phyloP scores from a whole-genome alignment of 2,329 filamentous ascomycete genomes.

The Lachnellula subtilissima region DNA sequence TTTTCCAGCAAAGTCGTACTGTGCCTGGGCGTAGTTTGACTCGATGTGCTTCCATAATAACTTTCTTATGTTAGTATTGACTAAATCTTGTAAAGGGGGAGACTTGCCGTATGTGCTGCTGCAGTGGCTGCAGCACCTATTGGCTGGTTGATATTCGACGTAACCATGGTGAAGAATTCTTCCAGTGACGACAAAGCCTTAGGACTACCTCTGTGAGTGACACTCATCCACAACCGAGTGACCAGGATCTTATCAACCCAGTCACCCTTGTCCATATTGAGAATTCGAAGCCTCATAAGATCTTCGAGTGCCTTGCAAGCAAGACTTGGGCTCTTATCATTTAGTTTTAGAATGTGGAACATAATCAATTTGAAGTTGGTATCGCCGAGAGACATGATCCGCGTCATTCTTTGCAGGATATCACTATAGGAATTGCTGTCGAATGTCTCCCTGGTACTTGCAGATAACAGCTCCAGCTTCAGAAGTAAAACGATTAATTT shows the following conservation, averaged over 20 bases:
- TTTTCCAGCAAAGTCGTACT: constrained; percentile 50
- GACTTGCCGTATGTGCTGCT: constrained; percentile 60
- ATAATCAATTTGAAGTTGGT: constrained; percentile 61
- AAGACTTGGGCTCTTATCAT: constrained; percentile 46
- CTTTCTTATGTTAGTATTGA: constrained; percentile 39
- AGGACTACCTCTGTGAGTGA: constrained; percentile 37
- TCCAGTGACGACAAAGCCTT: constrained; percentile 36
- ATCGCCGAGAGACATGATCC: constrained; percentile 54
- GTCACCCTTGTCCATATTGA: constrained; percentile 42
- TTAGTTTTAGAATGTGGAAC: constrained; percentile 62
- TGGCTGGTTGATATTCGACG: constrained; percentile 39
- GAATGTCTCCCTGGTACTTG: constrained; percentile 42
- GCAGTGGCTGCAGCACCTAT: constrained; percentile 59
- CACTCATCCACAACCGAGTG: constrained; percentile 62
- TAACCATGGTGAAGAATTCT: constrained; percentile 43
- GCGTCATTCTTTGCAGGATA: constrained; percentile 59
- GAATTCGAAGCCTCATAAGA: constrained; percentile 55
- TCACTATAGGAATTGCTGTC: constrained; percentile 44
- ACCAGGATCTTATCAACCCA: constrained; percentile 69
- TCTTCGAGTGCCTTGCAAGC: constrained; percentile 54
- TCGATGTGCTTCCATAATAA: constrained; percentile 80
- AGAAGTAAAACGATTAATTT: constrained; percentile 63
- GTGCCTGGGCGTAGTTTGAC: constrained; percentile 45
- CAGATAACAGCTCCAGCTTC: constrained; percentile 60
- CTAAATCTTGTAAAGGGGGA: constrained; percentile 1